phyloP scores from a whole-genome alignment of 2,329 filamentous ascomycete genomes.

The Colletotrichum ledebouriae region DNA sequence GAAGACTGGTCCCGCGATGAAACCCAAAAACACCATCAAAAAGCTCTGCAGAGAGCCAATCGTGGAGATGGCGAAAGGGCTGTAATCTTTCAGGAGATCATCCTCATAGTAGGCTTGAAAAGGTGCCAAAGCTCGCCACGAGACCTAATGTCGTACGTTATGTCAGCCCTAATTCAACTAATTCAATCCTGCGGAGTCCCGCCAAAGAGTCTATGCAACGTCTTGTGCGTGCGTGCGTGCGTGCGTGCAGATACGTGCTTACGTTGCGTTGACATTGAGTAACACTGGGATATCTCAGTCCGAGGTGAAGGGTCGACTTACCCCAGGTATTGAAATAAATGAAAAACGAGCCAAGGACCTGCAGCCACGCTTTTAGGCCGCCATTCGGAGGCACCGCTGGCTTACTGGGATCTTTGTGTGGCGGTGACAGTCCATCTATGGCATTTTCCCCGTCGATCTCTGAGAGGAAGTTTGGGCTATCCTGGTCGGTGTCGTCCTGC shows the following conservation, averaged over 20 bases:
- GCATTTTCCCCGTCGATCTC: slow-evolving; percentile 29
- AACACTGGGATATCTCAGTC: neutral
- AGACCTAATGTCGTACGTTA: slow-evolving; percentile 49
- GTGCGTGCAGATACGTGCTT: slow-evolving; percentile 2
- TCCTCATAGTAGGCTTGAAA: slow-evolving; percentile 66
- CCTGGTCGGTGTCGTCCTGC: neutral
- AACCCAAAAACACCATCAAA: slow-evolving; percentile 58
- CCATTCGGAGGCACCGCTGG: slow-evolving; percentile 44
- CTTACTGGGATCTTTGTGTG: slow-evolving; percentile 1
- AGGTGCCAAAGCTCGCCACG: slow-evolving; percentile 62
- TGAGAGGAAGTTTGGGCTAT: slow-evolving; percentile 8
- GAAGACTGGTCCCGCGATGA: slow-evolving; percentile 60
- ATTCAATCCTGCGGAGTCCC: neutral
- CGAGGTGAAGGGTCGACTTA: slow-evolving; percentile 19
- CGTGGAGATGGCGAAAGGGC: slow-evolving; percentile 53
- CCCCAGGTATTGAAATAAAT: slow-evolving; percentile 61
- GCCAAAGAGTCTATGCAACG: neutral
- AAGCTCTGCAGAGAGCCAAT: slow-evolving; percentile 63
- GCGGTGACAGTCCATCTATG: slow-evolving; percentile 5
- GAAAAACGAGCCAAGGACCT: slow-evolving; percentile 61
- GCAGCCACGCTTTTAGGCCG: slow-evolving; percentile 59
- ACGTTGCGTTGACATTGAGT: neutral
- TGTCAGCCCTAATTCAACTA: slow-evolving; percentile 2
- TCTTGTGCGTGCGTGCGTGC: neutral
- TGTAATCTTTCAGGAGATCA: slow-evolving; percentile 43